These are phyloP conservation scores for Bipolaris gigantea DNA, from an alignment of 2,329 filamentous ascomycete species.

Conservation along the genomic window DNA sequence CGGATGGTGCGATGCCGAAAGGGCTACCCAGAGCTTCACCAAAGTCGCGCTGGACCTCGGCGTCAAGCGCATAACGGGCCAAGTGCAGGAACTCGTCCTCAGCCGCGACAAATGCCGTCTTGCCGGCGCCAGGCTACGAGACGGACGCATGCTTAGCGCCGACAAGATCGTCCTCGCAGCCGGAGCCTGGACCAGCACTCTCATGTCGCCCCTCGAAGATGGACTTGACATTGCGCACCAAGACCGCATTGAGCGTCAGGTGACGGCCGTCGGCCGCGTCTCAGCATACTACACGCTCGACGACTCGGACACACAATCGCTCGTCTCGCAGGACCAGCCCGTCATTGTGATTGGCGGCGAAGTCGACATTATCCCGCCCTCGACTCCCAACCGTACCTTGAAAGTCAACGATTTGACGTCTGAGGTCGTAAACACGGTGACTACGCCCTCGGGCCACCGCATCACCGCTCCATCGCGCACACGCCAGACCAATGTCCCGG, in stretches of 20 bases:
- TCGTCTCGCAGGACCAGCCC: slow-evolving; percentile 54
- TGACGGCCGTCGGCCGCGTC: slow-evolving; percentile 61
- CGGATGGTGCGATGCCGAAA: slow-evolving; percentile 57
- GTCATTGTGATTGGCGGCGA: slow-evolving; percentile 55
- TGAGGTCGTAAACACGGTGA: slow-evolving; percentile 59
- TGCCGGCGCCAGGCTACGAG: slow-evolving; percentile 53
- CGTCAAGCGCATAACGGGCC: slow-evolving; percentile 50
- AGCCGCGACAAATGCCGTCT: slow-evolving; percentile 35
- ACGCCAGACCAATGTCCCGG: slow-evolving; percentile 49
- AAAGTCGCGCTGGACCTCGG: slow-evolving; percentile 50
- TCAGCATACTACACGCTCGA: slow-evolving; percentile 61
- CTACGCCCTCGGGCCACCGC: slow-evolving; percentile 51
- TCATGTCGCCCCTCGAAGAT: slow-evolving; percentile 56
- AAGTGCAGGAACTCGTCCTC: slow-evolving; percentile 50
- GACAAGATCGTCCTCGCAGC: slow-evolving; percentile 59
- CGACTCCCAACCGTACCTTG: slow-evolving; percentile 52
- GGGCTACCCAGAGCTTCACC: slow-evolving; percentile 51
- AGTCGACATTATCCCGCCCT: slow-evolving; percentile 55
- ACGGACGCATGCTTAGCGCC: slow-evolving; percentile 54
- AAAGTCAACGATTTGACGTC: slow-evolving; percentile 63
- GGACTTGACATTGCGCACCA: slow-evolving; percentile 48
- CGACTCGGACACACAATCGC: slow-evolving; percentile 48
- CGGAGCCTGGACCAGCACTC: slow-evolving; percentile 59
- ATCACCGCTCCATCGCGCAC: slow-evolving; percentile 57
- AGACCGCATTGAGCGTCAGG: slow-evolving; percentile 56